phyloP scores from a whole-genome alignment of 768 basidiomycete species.

The Amanita inopinata region DNA sequence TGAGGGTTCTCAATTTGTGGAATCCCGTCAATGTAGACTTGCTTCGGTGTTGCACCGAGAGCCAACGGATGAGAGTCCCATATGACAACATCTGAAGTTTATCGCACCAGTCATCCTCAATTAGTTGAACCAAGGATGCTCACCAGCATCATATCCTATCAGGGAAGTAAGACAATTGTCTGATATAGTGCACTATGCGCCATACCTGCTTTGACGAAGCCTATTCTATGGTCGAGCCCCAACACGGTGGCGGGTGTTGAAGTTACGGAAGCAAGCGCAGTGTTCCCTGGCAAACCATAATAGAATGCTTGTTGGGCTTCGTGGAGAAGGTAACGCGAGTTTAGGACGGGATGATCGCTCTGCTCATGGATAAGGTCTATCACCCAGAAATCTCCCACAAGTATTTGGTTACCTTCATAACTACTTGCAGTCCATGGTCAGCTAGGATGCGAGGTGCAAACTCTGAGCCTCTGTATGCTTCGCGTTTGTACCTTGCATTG shows the following conservation, averaged over 20 bases:
- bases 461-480: constrained; percentile 71
- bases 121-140: constrained; percentile 5
- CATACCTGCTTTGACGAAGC: constrained; percentile 49
- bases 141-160: constrained; percentile 61
- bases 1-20: constrained; percentile 46
- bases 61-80: constrained; percentile 75
- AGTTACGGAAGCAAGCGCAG: constrained; percentile 64
- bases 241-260: constrained; percentile 60
- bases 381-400: neutral
- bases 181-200: neutral
- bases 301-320: constrained; percentile 75
- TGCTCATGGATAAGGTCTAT: constrained; percentile 18
- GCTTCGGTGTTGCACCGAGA: constrained; percentile 68
- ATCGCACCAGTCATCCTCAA: neutral
- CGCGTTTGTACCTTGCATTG: constrained; percentile 54
- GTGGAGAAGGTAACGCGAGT: constrained; percentile 61
- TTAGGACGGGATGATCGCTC: constrained; percentile 55
- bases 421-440: constrained; percentile 58
- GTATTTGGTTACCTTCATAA: constrained; percentile 49
- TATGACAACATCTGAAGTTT: constrained; percentile 45
- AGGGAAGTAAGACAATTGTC: neutral
- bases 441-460: constrained; percentile 66
- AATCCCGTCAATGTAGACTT: constrained; percentile 83
- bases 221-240: constrained; percentile 70
- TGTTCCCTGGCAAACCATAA: constrained; percentile 55